Evolutionary conservation across 371 early-diverging fungal species (phyloP), one percentile per base, ranked within the genome.

Genomic region (Thermomucor indicae-seudaticae): DNA sequence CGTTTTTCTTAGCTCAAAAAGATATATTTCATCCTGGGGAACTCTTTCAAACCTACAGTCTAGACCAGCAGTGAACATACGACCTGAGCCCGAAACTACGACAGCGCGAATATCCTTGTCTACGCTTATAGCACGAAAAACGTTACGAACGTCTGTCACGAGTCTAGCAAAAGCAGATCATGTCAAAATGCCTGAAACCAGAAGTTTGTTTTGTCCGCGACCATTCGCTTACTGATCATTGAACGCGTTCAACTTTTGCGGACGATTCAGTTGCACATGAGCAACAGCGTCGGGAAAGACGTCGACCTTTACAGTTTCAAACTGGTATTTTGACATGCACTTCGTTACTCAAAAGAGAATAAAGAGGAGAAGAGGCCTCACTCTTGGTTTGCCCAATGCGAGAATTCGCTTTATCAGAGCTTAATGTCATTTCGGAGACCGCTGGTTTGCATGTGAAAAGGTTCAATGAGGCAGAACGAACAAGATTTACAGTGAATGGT

Each of bases 31-130:
- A n/a, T n/a, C n/a, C n/a, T n/a, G n/a, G n/a, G n/a, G n/a, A n/a
- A 3, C 31, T 22, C 24, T 11, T 35, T 20, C n/a, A 27, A 52
- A 69, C 75, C 72, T 84, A 83, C 88, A 68, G 53, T 96, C 97
- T 23, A 96, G 68, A n/a, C 96, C 96, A 35, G 92, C 89, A 17
- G 89, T 87, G 58, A 96, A 96, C 62, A 85, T 69, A 24, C 83
- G 78, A 12, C 89, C 86, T n/a, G 75, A 53, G 5, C 84, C 90
- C 14, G 86, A 85, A 23, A 92, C 49, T 31, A 96, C 85, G 11
- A 94, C 81, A 46, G 78, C 74, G 22, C 84, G 82, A 42, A 93
- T 14, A 34, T 81, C 61, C 12, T 66, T 53, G 63, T 93, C 92
- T 17, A 44, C 43, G 19, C 70, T 57, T 46, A 94, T 60, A 12